Base-by-base conservation (phyloP, 2,329 filamentous ascomycete genomes). In the Trichoderma sp. region DNA sequence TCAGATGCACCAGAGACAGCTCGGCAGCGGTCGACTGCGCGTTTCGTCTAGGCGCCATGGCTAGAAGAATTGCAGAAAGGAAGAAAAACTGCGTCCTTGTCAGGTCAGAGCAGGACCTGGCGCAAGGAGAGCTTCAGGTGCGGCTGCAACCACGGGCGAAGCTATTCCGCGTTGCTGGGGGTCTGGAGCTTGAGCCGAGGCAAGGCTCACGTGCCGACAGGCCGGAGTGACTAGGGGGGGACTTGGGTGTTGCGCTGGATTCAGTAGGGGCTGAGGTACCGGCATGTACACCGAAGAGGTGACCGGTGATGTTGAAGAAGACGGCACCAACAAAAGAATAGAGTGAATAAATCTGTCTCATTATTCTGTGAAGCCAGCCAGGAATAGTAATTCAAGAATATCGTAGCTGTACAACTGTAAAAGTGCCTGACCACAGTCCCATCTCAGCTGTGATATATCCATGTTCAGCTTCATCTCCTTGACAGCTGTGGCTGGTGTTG, bases 1-100 rank as follows among this genome's bases (percentile, higher is more conserved):
- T 96, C 66, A 98, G 84, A 71, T 93, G 91, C 55, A 92, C 87
- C 67, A 98, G 85, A 63, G 90, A 90, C 70, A 98, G 85, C 80
- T 97, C 93, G 66, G 92, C 93, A 67, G 90, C 84, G 41, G 89
- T 88, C 50, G 90, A 84, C 71, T 83, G 84, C 75, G 81, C 80
- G 74, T 83, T 85, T 75, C 81, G 83, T 73, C 80, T 76, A 67
- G 81, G 78, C 71, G 80, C 75, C 82, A 84, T 84, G 67, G 58
- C 50, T 71, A 63, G 68, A 34, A 55, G 5, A 44, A 54, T 57
- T 61, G 69, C 7, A 7, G 28, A 30, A 5, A 7, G 3, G 10
- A 0, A 48, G 15, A 51, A 59, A 44, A 30, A 50, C 9, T 21
- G 26, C 50, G 48, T 59, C 28, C 34, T 28, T 63, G 48, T 55